Percentiles rank a stretch among this genome's conserved stretches.
Evolutionary conservation across 176 grass and related monocot genomes (phyloP).

Genomic region (Musa itinerans): DNA sequence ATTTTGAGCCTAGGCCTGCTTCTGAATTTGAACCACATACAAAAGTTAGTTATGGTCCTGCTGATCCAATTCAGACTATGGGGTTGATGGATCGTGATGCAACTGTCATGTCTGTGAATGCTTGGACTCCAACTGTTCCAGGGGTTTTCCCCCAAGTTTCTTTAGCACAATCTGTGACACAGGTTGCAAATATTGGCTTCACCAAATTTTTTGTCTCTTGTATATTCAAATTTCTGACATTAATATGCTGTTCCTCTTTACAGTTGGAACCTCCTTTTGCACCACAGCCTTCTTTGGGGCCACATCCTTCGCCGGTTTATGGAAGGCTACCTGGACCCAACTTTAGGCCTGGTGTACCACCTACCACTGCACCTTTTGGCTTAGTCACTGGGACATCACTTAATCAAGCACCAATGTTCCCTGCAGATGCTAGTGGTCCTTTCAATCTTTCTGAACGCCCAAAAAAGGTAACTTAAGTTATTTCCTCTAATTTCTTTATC

Average conservation of each 20-base stretch:
- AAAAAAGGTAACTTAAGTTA: slow-evolving; percentile 61
- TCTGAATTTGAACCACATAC: slow-evolving; percentile 38
- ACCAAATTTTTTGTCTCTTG: not conserved
- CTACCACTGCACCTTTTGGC: slow-evolving; percentile 51
- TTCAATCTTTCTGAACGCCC: slow-evolving; percentile 56
- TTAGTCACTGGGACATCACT: slow-evolving; percentile 32
- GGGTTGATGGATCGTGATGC: slow-evolving; percentile 41
- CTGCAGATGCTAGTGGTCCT: slow-evolving; percentile 37
- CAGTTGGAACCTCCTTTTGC: slow-evolving; percentile 55
- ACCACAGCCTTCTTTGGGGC: slow-evolving; percentile 11
- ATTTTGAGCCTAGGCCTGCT: slow-evolving; percentile 45
- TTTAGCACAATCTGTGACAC: slow-evolving; percentile 40
- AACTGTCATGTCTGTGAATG: slow-evolving; percentile 31
- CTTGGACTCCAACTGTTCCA: slow-evolving; percentile 53
- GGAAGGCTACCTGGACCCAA: slow-evolving; percentile 39
- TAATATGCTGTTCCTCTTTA: slow-evolving; percentile 25
- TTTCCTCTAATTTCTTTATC: slow-evolving; percentile 3
- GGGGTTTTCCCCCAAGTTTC: slow-evolving; percentile 43
- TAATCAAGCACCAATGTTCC: slow-evolving; percentile 38
- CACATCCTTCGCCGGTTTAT: slow-evolving; percentile 41
- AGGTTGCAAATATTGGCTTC: slow-evolving; percentile 28
- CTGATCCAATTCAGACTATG: slow-evolving; percentile 25
- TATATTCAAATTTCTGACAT: slow-evolving; percentile 6
- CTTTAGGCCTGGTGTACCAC: slow-evolving; percentile 33
- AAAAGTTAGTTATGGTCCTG: slow-evolving; percentile 32